A percentile compares a stretch with the other conserved stretches of the same genome.
phyloP scores from a whole-genome alignment of 371 early-diverging fungal genomes.

The Mortierella sp. region DNA sequence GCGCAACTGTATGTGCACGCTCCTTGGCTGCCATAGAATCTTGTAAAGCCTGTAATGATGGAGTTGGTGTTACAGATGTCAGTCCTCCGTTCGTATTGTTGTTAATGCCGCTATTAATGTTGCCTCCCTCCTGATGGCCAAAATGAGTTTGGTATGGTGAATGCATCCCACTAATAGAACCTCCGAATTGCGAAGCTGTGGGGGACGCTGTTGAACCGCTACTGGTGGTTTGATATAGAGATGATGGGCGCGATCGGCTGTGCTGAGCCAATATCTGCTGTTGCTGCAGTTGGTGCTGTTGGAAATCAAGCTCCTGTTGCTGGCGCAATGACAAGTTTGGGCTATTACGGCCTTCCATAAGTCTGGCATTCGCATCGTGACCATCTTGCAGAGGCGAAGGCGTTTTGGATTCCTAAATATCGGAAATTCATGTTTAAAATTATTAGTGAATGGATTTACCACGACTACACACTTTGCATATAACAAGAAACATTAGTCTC shows the following conservation, averaged over 20 bases:
- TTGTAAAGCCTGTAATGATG: slow-evolving; percentile 42
- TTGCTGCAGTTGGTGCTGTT: slow-evolving; percentile 52
- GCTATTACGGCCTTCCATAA: slow-evolving; percentile 41
- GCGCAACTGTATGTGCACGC: slow-evolving; percentile 65
- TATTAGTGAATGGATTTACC: not conserved
- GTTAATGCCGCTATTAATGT: slow-evolving; percentile 8
- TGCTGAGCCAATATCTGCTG: slow-evolving; percentile 53
- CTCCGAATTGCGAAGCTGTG: slow-evolving; percentile 22
- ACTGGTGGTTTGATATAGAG: slow-evolving; percentile 30
- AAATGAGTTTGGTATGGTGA: slow-evolving; percentile 36
- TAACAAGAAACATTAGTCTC: not conserved
- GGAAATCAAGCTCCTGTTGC: slow-evolving; percentile 44
- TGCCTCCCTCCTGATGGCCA: slow-evolving; percentile 11
- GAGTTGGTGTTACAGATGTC: slow-evolving; percentile 7
- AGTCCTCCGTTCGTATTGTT: slow-evolving; percentile 4
- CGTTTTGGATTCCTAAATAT: slow-evolving; percentile 35
- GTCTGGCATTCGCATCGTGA: slow-evolving; percentile 14
- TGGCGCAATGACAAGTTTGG: slow-evolving; percentile 33
- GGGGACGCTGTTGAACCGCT: slow-evolving; percentile 16
- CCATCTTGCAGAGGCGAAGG: slow-evolving; percentile 36
- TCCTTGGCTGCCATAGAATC: slow-evolving; percentile 57
- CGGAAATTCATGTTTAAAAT: not conserved
- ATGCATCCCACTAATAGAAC: slow-evolving; percentile 13
- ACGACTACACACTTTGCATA: not conserved
- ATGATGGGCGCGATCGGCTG: slow-evolving; percentile 42